Evolutionary conservation across 495 filamentous ascomycete genomes (phyloP), one percentile per base, ranked within the genome.

Genomic region (Aspergillus diversus): DNA sequence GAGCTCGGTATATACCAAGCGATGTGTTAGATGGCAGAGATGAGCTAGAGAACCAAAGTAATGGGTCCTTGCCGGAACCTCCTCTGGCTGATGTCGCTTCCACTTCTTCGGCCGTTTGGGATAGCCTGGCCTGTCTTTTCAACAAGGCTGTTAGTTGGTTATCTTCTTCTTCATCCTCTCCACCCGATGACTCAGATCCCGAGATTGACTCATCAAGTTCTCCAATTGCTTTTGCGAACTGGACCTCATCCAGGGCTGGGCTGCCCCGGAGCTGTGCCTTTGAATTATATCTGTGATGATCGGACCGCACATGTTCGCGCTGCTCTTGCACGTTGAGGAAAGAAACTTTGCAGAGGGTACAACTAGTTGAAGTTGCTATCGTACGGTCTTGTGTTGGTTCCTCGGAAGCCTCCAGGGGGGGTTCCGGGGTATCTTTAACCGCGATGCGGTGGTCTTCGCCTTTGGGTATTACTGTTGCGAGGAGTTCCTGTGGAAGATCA

Each of bases 271-370:
- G 75, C 77, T 91, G 94, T 70, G 91, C 92, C 73, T 97, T 97
- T 53, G 97, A 72, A 71, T 99, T 99, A 75, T 97, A 98, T 58
- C 89, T 83, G 75, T 99, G 95, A 51, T 94, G 82, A 73, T 99
- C 95, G n/a, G 93, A 96, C 57, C 89, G 88, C 32, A 90, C 86
- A 78, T 99, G 95, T 56, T 84, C 82, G 49, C 90, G 85, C 67
- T 99, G 96, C 55, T 97, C 93, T 67, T 88, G 82, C 32, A 97
- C 86, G 32, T 80, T 89, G 32, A 75, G 65, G 67, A 91, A 95
- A 0, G 82, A 77, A 16, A 91, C 80, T 34, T 83, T 81, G 76
- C 95, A 99, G 15, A 98, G 86, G 5, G 88, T 84, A 70, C 95
- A 99, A 27, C 90, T 85, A 46, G 91, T 92, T 4, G 92, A 84